Evolutionary conservation across 352 stramenopile genomes (phyloP), one percentile per base, ranked within the genome.

Genomic region (Peronospora farinosa): DNA sequence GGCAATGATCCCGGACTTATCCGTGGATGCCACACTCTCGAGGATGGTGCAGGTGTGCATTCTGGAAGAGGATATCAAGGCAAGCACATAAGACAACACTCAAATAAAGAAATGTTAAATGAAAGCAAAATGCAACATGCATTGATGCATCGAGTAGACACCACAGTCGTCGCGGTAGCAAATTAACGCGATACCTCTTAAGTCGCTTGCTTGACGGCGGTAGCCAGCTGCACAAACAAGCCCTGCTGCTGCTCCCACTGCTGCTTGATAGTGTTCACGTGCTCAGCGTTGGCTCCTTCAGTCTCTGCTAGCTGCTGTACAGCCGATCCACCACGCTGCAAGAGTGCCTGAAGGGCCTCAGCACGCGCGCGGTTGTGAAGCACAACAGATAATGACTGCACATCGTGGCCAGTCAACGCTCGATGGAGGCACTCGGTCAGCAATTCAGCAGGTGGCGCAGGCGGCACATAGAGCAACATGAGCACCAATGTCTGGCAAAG

Each of bases 401-500:
- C 47, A 39, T 78, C 52, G 47, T 92, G 82, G 19, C 61, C 67
- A n/a, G 53, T 48, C 42, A 92, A 57, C 0, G 74, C 74, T 19
- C 74, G 73, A 43, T 72, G 51, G 4, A 92, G 62, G 25, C 77
- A 87, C 36, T 86, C 72, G 0, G 74, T 72, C 9, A 92, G 67
- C 28, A 91, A 57, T 40, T 88, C 72, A 0, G 75, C 63, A 1
- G 79, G 63, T 16, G 78, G 77, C 7, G 78, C 60, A n/a, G 80
- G 77, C n/a, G 74, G 80, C 42, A 89, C 74, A 59, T 88, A 92
- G 21, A 89, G 64, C 37, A 92, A 55, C 51, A 83, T 80, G 5
- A 92, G 74, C 57, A 92, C 82, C 28, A 92, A 59, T 25, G 82
- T 86, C 57, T 92, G 78, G 37, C 77, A 87, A 10, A 92, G 49